Conservation (phyloP, 2,329 filamentous ascomycete genomes). For the Chaetothyriales sp. region DNA sequence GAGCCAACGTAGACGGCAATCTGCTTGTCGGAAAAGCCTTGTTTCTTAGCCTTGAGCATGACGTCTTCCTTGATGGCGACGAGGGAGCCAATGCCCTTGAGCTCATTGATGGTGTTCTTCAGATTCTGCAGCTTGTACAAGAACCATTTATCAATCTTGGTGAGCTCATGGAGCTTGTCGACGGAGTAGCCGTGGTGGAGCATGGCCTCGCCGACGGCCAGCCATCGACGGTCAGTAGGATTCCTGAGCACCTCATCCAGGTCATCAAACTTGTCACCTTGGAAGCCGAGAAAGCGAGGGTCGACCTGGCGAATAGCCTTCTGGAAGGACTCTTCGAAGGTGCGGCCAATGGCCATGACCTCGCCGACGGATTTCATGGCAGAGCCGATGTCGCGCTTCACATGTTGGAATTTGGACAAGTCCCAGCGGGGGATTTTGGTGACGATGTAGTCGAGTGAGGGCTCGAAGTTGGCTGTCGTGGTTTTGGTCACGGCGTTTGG, state of each 20-base stretch:
- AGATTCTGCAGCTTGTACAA: slow-evolving; percentile 96
- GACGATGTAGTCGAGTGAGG: slow-evolving; percentile 92
- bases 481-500: slow-evolving; percentile 98
- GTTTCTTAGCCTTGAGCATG: slow-evolving; percentile 83
- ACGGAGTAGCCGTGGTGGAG: slow-evolving; percentile 92
- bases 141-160: slow-evolving; percentile 99
- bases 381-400: slow-evolving; percentile 92
- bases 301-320: slow-evolving; percentile 97
- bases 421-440: slow-evolving; percentile 99
- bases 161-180: slow-evolving; percentile 80
- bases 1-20: slow-evolving; percentile 75
- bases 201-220: slow-evolving; percentile 96
- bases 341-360: slow-evolving; percentile 97
- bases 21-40: slow-evolving; percentile 94
- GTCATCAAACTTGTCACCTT: slow-evolving; percentile 88
- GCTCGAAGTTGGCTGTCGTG: slow-evolving; percentile 97
- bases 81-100: slow-evolving; percentile 71
- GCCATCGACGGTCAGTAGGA: slow-evolving; percentile 91
- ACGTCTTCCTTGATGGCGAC: slow-evolving; percentile 78
- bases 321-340: slow-evolving; percentile 97
- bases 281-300: slow-evolving; percentile 79
- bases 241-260: slow-evolving; percentile 81
- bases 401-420: slow-evolving; percentile 96
- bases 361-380: slow-evolving; percentile 99
- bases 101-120: slow-evolving; percentile 74